Base-by-base conservation (phyloP, 768 basidiomycete genomes). In the Daedalea quercina region DNA sequence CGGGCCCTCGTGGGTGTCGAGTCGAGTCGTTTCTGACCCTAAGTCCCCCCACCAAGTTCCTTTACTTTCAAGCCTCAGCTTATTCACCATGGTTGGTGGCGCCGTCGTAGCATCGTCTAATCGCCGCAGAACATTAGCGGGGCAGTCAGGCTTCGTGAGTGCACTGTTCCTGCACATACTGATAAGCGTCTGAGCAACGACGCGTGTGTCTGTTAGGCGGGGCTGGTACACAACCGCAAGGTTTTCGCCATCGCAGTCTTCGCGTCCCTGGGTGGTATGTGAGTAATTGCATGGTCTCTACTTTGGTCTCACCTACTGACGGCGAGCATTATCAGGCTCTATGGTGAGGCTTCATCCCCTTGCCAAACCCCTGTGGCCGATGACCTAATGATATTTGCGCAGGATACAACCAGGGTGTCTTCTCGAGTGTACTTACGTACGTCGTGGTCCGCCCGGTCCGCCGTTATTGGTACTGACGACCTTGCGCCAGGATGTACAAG, bases 361-460 rank as follows among this genome's bases (percentile, higher is more conserved):
- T n/a, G n/a, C n/a, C n/a, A n/a, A n/a, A n/a, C n/a, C n/a, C n/a
- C n/a, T n/a, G n/a, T n/a, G n/a, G n/a, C n/a, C n/a, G n/a, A n/a
- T 52, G 37, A 47, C 26, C 49, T 23, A n/a, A 37, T 40, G 34
- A 9, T 40, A 26, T 55, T 47, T 42, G 52, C 43, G 40, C 54
- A 84, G 82, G 82, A 11, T 85, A 85, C 67, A 85, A 83, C 58
- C 85, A 83, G 77, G 86, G 85, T 61, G 87, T 89, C 15, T 88
- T 89, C 67, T 87, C 85, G 28, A 80, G 84, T 55, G 85, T 88
- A 25, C 78, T 89, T 44, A 73, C 70, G 83, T 85, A 63, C 37
- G 73, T 60, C 28, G 7, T 41, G 7, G 28, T n/a, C 17, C 13
- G 7, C 12, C 22, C 25, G 3, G 35, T 17, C 11, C 28, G 33